Conservation (phyloP, 176 grass and related monocot genomes). For the Coix lacrymajobi region DNA sequence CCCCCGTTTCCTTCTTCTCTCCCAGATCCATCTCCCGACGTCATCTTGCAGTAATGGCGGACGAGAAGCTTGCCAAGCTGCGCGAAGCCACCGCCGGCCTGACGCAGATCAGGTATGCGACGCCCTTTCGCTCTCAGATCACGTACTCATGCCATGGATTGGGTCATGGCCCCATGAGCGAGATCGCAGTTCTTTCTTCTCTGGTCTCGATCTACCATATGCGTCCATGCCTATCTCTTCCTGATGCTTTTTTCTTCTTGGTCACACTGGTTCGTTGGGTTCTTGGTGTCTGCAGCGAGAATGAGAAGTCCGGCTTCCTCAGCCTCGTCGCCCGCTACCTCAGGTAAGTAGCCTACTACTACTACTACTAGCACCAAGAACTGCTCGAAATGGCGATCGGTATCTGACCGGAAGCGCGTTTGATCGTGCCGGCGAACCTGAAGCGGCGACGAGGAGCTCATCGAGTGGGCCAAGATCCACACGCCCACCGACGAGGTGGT, state of each 20-base stretch:
- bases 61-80: constrained; percentile 75
- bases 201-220: background rate
- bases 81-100: constrained; percentile 49
- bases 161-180: background rate
- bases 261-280: background rate
- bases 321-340: constrained; percentile 83
- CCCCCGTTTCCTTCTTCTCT: background rate
- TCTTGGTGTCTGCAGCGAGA: constrained; percentile 46
- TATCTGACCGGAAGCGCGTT: background rate
- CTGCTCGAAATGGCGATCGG: background rate
- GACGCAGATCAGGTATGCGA: constrained; percentile 60
- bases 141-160: too few relatives aligned
- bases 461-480: constrained; percentile 93
- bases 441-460: constrained; percentile 71
- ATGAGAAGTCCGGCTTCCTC: constrained; percentile 88
- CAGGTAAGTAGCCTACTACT: constrained; percentile 62
- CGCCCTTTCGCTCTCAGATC: background rate
- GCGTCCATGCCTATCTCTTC: background rate
- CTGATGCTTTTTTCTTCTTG: background rate
- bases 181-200: background rate
- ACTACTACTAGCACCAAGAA: background rate
- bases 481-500: constrained; percentile 89
- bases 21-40: background rate
- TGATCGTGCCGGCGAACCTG: background rate
- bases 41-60: constrained; percentile 33